Conservation (phyloP, 2,329 filamentous ascomycete species). For the Alternaria sp. region DNA sequence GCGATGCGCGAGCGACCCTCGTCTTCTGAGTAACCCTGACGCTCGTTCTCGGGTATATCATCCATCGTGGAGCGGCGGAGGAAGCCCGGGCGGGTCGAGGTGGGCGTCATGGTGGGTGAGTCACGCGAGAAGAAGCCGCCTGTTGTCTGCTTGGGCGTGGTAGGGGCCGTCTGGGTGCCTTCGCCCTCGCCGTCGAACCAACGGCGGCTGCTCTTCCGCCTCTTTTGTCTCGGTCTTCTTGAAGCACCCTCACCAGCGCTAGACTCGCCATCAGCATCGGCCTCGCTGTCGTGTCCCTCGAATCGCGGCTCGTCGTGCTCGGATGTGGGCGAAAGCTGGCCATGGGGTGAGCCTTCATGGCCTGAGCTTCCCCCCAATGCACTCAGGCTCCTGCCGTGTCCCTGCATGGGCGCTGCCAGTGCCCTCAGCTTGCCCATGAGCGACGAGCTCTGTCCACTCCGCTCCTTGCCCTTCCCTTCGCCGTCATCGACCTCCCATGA, state of each 20-base stretch:
- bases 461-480: constrained; percentile 63
- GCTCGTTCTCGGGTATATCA: constrained; percentile 54
- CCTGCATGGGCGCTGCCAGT: constrained; percentile 64
- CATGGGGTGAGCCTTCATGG: constrained; percentile 47
- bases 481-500: constrained; percentile 68
- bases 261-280: constrained; percentile 81
- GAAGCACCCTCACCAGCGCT: constrained; percentile 73
- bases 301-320: constrained; percentile 56
- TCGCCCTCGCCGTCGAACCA: constrained; percentile 55
- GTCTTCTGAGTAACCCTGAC: constrained; percentile 58
- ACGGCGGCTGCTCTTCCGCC: constrained; percentile 69
- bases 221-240: constrained; percentile 52
- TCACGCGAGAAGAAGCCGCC: constrained; percentile 57
- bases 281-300: constrained; percentile 71
- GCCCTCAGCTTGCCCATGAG: constrained; percentile 82
- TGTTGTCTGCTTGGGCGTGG: constrained; percentile 65
- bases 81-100: constrained; percentile 56
- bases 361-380: constrained; percentile 50
- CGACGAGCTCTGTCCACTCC: constrained; percentile 61
- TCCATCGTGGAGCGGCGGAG: constrained; percentile 57
- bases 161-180: constrained; percentile 69
- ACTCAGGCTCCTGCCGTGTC: constrained; percentile 59
- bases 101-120: constrained; percentile 44
- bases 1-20: constrained; percentile 57
- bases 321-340: constrained; percentile 55